Base-by-base conservation (phyloP, 768 basidiomycete species). In the Suillus ampliporus region DNA sequence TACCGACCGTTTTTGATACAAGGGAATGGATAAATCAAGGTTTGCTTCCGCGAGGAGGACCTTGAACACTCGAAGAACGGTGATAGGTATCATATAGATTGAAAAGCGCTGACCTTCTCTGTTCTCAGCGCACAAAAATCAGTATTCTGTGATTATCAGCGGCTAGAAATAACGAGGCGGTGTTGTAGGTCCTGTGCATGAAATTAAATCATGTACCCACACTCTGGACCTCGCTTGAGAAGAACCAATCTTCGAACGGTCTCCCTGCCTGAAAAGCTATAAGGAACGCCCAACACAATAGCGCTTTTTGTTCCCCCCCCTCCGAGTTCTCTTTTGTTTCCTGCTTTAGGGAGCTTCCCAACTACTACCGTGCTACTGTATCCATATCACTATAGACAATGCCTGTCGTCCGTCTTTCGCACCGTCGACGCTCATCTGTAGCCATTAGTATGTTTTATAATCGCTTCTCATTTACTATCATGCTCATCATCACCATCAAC, bases 401-500 rank as follows among this genome's bases (percentile, higher is more conserved):
- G 79, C 75, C 78, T 67, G 70, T 75, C 40, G 71, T 74, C 31
- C 73, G 77, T 40, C 67, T 72, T 37, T 70, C 70, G 38, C 81
- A 79, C 41, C 70, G 80, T 13, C 77, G 80, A 66, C 79, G 81
- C 58, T 81, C 80, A 0, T 83, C 81, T 0, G 66, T 79, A 11
- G 76, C 75, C 14, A 61, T 72, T 63, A 64, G 74, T 78, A 64
- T 63, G 76, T 69, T 67, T 61, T 54, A 51, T 68, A 10, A 40
- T 13, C 9, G 9, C 4, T 43, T 19, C 21, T 47, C 37, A n/a
- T 14, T 19, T 5, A 0, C 34, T 38, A 31, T 19, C 21, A 34
- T 34, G 0, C 26, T 4, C 11, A 43, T 34, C 10, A 21, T 37
- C 19, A 34, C 54, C 31, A 53, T 53, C 21, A 19, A 17, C 21